Evolutionary conservation across 2,329 filamentous ascomycete genomes (phyloP), one percentile per base, ranked within the genome.

Genomic region (Blastomyces emzantsi): DNA sequence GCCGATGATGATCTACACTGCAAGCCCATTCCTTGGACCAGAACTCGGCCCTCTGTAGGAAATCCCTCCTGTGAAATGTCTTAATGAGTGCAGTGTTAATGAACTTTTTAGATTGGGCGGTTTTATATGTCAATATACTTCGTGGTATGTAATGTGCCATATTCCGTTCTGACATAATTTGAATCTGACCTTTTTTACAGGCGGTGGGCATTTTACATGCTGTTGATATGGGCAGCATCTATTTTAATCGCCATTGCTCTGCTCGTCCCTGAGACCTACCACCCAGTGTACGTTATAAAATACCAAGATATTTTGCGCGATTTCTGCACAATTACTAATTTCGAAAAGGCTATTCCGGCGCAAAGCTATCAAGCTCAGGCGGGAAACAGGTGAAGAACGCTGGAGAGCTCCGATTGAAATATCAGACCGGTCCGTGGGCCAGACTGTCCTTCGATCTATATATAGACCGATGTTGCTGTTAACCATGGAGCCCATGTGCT

Each of bases 221-320:
- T 96, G 64, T 77, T 96, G 60, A 95, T 96, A 60, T 96, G 90
- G 91, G 82, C 86, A 1, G 84, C 81, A n/a, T 75, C 80, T 8
- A 76, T 91, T 70, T 80, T 90, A 60, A 72, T 81, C 13, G 77
- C 85, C 64, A 87, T 96, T 61, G 72, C 87, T 43, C 72, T 90
- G 43, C 80, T 92, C 54, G 90, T 96, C 2, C 92, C 92, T 5
- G 92, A 97, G 78, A 97, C 92, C 0, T 96, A 94, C 73, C 90
- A 82, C 66, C 83, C 83, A 28, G 83, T 76, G 73, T 75, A 72
- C 63, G 74, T 70, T 30, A 19, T 36, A 17, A 30, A 13, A 17
- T 47, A 41, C 39, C n/a, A 2, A 56, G 6, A 11, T 33, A 3
- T 30, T 30, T 6, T 49, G 13, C 22, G 13, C 19, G 45, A 22